These are phyloP conservation scores for Fusarium gaditjirri DNA, from an alignment of 2,329 filamentous ascomycete genomes.

Conservation along the genomic window DNA sequence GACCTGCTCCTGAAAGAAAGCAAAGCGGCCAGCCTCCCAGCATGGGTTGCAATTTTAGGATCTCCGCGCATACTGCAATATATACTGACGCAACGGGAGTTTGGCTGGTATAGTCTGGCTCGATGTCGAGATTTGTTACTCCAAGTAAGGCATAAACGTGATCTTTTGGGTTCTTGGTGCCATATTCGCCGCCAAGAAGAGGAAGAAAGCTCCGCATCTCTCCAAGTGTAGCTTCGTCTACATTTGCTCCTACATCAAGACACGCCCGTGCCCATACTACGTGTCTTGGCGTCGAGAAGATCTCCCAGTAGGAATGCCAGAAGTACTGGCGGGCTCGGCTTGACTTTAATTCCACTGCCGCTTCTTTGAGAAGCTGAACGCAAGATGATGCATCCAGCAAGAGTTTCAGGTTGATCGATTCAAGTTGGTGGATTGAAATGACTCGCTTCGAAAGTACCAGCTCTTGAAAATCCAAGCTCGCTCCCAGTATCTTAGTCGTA, in stretches of 20 bases:
- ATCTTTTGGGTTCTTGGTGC: not conserved
- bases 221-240: not conserved
- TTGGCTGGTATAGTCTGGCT: not conserved
- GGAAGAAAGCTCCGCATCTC: fast-evolving
- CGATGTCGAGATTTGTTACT: not conserved
- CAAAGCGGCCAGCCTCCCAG: not conserved
- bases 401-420: not conserved
- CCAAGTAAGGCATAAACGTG: slow-evolving; percentile 5
- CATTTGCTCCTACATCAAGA: fast-evolving
- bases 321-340: not conserved
- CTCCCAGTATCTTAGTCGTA: not conserved
- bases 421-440: not conserved
- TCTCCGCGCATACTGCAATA: not conserved
- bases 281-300: not conserved
- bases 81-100: slow-evolving; percentile 5
- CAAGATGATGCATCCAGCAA: not conserved
- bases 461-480: slow-evolving; percentile 16
- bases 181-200: not conserved
- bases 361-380: too few relatives aligned
- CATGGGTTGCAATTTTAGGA: not conserved
- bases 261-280: not conserved
- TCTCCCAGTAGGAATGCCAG: not conserved
- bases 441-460: not conserved
- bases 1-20: not conserved
- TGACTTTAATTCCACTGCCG: not conserved